These are phyloP conservation scores for Paramyrothecium sp. DNA, from an alignment of 2,329 filamentous ascomycete genomes.

Conservation along the genomic window DNA sequence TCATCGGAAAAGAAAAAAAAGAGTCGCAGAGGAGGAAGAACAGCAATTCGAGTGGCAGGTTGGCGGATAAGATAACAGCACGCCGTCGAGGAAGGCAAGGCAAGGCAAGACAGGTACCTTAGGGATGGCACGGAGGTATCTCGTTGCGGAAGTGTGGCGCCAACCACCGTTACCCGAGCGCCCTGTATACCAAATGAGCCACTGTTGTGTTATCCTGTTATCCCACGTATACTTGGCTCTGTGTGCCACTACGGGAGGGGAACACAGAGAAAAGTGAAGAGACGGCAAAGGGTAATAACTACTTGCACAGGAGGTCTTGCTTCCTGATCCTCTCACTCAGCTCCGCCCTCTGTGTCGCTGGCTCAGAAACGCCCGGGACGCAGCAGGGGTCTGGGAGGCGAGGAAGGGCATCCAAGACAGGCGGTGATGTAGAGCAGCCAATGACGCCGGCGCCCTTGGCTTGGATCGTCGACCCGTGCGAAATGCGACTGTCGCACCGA, in stretches of 20 bases:
- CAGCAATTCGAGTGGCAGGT: not conserved
- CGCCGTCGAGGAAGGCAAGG: not conserved
- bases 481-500: not conserved
- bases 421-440: conserved; percentile 2
- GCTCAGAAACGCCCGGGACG: not conserved
- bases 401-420: not conserved
- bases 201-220: not conserved
- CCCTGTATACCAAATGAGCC: not conserved
- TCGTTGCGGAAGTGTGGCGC: too few species aligned
- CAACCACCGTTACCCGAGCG: not conserved
- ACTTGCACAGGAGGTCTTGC: not conserved
- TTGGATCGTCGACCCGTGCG: not conserved
- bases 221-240: not conserved
- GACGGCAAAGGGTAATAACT: not conserved
- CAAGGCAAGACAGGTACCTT: too few species aligned
- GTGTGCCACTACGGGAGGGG: not conserved
- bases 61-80: not conserved
- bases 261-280: not conserved
- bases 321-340: not conserved
- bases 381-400: not conserved
- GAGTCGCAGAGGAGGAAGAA: not conserved
- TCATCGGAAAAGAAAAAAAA: not conserved
- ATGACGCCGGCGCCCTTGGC: conserved; percentile 1
- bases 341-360: not conserved
- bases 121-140: not conserved